A percentile compares a stretch with the other conserved stretches of the same genome.
Evolutionary conservation across 345 rosid species (phyloP).

Genomic region (Melaleuca quinquenervia): DNA sequence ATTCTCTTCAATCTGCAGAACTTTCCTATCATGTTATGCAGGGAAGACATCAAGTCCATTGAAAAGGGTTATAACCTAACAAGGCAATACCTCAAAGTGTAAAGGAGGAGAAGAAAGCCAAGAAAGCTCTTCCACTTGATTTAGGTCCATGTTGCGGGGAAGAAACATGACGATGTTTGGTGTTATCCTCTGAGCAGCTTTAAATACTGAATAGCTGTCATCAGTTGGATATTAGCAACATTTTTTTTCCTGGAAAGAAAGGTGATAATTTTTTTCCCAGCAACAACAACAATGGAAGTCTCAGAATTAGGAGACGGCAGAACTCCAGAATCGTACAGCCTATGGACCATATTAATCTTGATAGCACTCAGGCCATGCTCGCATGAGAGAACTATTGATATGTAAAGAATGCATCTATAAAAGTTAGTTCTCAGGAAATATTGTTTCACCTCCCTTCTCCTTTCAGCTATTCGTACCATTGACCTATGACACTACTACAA

Average conservation of each 20-base stretch:
- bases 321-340: neutral
- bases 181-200: conserved; percentile 10
- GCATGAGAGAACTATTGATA: neutral
- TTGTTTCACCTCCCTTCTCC: neutral
- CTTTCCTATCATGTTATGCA: neutral
- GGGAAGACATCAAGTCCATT: neutral
- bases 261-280: neutral
- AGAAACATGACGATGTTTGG: conserved; percentile 15
- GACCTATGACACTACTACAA: neutral
- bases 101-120: conserved; percentile 27
- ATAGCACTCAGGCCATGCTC: neutral
- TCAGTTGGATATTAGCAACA: neutral
- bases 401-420: neutral
- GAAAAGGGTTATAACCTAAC: neutral
- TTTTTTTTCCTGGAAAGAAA: neutral
- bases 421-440: neutral
- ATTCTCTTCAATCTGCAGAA: conserved; percentile 13
- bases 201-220: conserved; percentile 14
- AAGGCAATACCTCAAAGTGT: conserved; percentile 7
- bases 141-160: conserved; percentile 16
- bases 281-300: neutral
- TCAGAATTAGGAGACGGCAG: neutral
- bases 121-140: conserved; percentile 18
- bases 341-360: neutral
- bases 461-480: neutral